Percentiles rank a stretch among this genome's conserved stretches.
Conservation (phyloP, 2,329 filamentous ascomycete genomes). For the Trichoderma pleuroti region DNA sequence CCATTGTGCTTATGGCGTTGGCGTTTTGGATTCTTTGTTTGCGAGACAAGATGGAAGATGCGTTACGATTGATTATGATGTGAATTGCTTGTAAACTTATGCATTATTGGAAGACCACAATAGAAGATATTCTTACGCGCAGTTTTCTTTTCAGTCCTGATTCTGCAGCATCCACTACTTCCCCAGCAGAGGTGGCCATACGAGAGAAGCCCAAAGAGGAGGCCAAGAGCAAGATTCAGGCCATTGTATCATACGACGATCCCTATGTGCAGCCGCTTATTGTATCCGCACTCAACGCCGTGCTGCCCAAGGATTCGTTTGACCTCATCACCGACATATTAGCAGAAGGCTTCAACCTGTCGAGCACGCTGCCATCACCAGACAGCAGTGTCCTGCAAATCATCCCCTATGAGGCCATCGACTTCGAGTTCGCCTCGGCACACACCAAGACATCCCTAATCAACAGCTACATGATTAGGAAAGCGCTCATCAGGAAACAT, state of each 20-base stretch:
- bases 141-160: conserved; percentile 27
- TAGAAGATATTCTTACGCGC: conserved; percentile 39
- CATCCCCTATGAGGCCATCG: conserved; percentile 78
- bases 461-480: conserved; percentile 93
- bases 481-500: conserved; percentile 94
- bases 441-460: conserved; percentile 62
- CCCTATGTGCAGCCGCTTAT: conserved; percentile 86
- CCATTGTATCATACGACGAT: conserved; percentile 80
- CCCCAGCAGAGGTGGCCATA: conserved; percentile 23
- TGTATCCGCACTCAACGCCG: conserved; percentile 62
- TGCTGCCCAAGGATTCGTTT: conserved; percentile 54
- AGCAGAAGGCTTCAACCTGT: conserved; percentile 34
- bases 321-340: conserved; percentile 50
- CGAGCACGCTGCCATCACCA: conserved; percentile 33
- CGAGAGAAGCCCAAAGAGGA: conserved; percentile 23
- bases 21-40: conserved; percentile 25
- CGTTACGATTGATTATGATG: conserved; percentile 21
- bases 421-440: conserved; percentile 70
- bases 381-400: conserved; percentile 66
- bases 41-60: conserved; percentile 19
- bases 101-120: conserved; percentile 22
- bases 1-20: conserved; percentile 20
- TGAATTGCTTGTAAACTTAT: conserved; percentile 28
- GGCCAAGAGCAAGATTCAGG: conserved; percentile 44
- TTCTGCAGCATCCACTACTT: conserved; percentile 1